These are phyloP conservation scores for Aureobasidium melanogenum DNA, from an alignment of 2,329 filamentous ascomycete species.

Conservation along the genomic window DNA sequence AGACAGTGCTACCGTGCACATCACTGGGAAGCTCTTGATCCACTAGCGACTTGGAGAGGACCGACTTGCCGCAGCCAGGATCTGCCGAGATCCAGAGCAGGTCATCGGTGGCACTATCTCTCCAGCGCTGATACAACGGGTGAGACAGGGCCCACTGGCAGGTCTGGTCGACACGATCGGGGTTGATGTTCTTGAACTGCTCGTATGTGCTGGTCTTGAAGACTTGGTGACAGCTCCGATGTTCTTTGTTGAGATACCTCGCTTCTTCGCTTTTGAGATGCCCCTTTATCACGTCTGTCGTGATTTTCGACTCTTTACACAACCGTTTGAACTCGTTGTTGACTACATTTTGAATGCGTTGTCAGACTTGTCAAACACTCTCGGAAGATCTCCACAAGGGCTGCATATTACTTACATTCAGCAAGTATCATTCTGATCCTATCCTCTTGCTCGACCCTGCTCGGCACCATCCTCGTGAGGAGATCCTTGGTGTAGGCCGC, in stretches of 20 bases:
- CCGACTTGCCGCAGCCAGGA: conserved; percentile 35
- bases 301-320: no score
- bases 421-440: no score
- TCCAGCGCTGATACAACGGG: conserved; percentile 22
- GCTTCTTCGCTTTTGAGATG: not conserved
- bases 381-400: no score
- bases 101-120: conserved; percentile 15
- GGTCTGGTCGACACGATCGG: conserved; percentile 22
- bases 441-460: not conserved
- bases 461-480: not conserved
- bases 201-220: conserved; percentile 24
- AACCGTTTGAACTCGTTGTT: no score
- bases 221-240: conserved; percentile 8
- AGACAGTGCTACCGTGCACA: not conserved
- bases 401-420: no score
- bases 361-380: no score
- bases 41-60: conserved; percentile 28
- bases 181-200: conserved; percentile 26
- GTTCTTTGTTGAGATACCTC: not conserved
- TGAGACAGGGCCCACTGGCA: conserved; percentile 28
- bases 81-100: conserved; percentile 34
- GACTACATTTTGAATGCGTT: no score
- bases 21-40: conserved; percentile 15
- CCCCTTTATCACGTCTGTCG: no score
- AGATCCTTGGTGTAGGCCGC: conserved; percentile 19